Conservation (phyloP, 2,329 filamentous ascomycete species). For the Orbilia javanica region DNA sequence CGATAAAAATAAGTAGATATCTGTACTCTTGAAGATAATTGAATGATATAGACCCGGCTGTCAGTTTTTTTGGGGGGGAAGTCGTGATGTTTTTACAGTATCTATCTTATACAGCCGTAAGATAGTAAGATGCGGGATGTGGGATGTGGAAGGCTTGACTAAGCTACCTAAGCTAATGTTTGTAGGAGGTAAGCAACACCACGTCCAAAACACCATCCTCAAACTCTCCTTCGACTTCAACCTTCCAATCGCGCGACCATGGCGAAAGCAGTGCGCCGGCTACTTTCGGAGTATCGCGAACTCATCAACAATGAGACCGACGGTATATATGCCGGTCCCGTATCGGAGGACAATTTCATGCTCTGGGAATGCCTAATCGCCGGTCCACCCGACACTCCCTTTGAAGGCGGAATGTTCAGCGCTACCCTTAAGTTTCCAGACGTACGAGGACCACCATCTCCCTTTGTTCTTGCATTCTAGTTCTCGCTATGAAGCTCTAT, state of each 20-base stretch:
- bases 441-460: conserved; percentile 40
- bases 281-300: conserved; percentile 95
- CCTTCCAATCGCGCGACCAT: conserved; percentile 61
- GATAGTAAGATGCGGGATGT: not conserved
- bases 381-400: conserved; percentile 94
- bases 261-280: conserved; percentile 73
- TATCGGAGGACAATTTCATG: conserved; percentile 94
- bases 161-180: not conserved
- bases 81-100: not conserved
- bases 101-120: not conserved
- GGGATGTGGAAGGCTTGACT: not conserved
- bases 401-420: conserved; percentile 94
- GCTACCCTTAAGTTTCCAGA: conserved; percentile 94
- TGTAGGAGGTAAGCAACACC: not conserved
- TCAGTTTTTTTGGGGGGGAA: not conserved
- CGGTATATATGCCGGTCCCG: conserved; percentile 92
- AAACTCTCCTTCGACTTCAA: conserved; percentile 3
- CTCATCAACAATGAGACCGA: conserved; percentile 96
- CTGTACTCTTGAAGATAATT: not conserved
- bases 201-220: conserved; percentile 3
- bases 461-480: not conserved
- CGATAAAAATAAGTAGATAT: not conserved
- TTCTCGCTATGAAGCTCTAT: not conserved
- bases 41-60: not conserved
- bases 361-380: conserved; percentile 97